Conservation (phyloP, 1,284 basidiomycete species). For the Apiotrichum sp. region DNA sequence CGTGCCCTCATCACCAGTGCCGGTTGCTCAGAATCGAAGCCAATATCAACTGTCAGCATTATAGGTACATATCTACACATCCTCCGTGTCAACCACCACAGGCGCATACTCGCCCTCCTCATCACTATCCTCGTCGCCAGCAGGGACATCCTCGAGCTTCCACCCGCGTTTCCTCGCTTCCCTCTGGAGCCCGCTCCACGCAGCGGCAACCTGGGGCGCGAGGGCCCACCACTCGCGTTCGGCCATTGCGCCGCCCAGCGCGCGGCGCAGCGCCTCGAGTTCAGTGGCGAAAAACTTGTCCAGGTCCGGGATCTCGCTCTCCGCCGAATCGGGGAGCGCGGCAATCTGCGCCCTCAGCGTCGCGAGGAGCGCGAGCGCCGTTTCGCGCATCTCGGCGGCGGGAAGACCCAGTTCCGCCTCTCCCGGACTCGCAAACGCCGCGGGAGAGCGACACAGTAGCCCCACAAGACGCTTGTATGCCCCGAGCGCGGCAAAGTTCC, state of each 20-base stretch:
- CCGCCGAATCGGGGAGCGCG: slow-evolving; percentile 36
- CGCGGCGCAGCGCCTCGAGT: slow-evolving; percentile 31
- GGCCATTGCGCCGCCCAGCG: slow-evolving; percentile 18
- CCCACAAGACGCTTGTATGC: slow-evolving; percentile 45
- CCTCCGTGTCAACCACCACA: slow-evolving; percentile 33
- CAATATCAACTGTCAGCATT: too few relatives aligned
- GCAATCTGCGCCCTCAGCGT: slow-evolving; percentile 37
- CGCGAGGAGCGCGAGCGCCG: slow-evolving; percentile 21
- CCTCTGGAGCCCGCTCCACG: slow-evolving; percentile 13
- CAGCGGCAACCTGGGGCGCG: slow-evolving; percentile 3
- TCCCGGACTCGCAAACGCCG: slow-evolving; percentile 14
- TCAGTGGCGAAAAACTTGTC: slow-evolving; percentile 43
- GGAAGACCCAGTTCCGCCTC: slow-evolving; percentile 1
- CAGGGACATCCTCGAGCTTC: slow-evolving; percentile 20
- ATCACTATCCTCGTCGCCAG: slow-evolving; percentile 25
- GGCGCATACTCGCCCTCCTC: slow-evolving; percentile 47
- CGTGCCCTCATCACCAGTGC: too few relatives aligned
- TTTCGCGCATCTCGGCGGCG: neutral
- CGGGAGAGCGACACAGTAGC: slow-evolving; percentile 36
- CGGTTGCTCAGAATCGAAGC: too few relatives aligned
- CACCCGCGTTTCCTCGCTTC: slow-evolving; percentile 25
- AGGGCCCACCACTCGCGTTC: slow-evolving; percentile 6
- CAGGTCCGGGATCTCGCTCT: slow-evolving; percentile 46
- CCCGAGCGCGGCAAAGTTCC: slow-evolving; percentile 44
- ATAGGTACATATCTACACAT: neutral